Evolutionary conservation across 805 yeast genomes (phyloP), one percentile per base, ranked within the genome.

Genomic region (Metschnikowia noctiluminum): DNA sequence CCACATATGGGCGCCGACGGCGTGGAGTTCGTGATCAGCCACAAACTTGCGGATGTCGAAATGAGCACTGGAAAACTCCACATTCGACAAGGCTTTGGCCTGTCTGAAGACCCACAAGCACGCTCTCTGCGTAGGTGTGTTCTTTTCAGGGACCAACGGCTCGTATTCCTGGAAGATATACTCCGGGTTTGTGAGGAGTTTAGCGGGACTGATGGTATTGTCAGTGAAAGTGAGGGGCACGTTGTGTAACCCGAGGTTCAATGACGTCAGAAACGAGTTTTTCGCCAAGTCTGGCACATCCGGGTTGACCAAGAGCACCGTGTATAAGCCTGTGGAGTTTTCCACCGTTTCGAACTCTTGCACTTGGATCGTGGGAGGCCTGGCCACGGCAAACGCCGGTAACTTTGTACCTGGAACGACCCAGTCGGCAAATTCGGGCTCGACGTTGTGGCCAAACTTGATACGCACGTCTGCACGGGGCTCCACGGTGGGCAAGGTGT

Each of bases 1-100:
- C 92, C 96, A 92, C 40, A 89, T 76, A 64, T 89, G 96, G 1
- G 96, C 97, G 28, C 98, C 97, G 42, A 91, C 81, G 1, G 97
- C 81, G n/a, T 72, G 70, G 56, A 94, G 76, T 4, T 73, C 63
- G 65, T 87, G 63, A 3, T 66, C 53, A 3, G 68, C 73, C 13
- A 75, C 87, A 65, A 89, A 91, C 7, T 62, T 59, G 63, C 98
- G 81, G 53, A 92, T 83, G 59, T 89, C 80, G 62, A 92, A 92
- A 47, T 71, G 63, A 11, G 77, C 78, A 54, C 83, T 67, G 11
- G 61, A 46, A 35, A 54, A 54, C 27, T 62, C 50, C 14, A 62
- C 57, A 10, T 60, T 45, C 26, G 49, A 42, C 27, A 64, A 47
- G 41, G 35, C 45, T 31, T 35, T 40, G 11, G 28, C 28, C 68